A percentile compares a stretch with the other conserved stretches of the same genome.
phyloP scores from a whole-genome alignment of 2,329 filamentous ascomycete genomes.

The Orbilia brochopaga region DNA sequence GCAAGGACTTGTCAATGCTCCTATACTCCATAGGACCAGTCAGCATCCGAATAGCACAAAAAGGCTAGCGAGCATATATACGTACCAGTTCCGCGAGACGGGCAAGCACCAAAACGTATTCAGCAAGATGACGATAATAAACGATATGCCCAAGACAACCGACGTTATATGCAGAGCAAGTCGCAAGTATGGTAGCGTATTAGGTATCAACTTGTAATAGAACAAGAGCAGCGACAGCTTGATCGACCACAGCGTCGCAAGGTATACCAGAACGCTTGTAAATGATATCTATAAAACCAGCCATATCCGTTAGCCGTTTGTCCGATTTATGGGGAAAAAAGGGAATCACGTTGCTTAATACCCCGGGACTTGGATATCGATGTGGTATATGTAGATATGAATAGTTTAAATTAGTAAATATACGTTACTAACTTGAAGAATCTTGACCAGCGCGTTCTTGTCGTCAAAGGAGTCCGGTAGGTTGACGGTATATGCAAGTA shows the following conservation, averaged over 20 bases:
- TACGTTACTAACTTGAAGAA: conserved; percentile 32
- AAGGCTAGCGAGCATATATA: not conserved
- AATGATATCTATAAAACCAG: conserved; percentile 26
- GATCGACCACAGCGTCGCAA: conserved; percentile 36
- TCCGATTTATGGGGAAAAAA: not conserved
- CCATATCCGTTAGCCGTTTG: not conserved
- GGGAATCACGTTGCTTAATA: no score
- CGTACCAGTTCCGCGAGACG: conserved; percentile 30
- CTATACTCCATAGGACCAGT: not conserved
- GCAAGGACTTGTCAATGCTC: conserved; percentile 19
- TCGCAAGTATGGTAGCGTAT: conserved; percentile 37
- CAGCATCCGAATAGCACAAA: no score
- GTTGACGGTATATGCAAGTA: conserved; percentile 15
- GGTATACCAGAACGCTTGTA: conserved; percentile 32
- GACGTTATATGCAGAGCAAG: conserved; percentile 37
- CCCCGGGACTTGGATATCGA: no score
- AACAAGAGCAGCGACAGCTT: conserved; percentile 38
- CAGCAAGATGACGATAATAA: conserved; percentile 22
- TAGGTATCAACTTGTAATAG: conserved; percentile 49
- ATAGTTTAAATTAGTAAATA: not conserved
- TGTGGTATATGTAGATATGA: not conserved
- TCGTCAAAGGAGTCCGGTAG: conserved; percentile 31
- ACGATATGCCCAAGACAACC: conserved; percentile 1
- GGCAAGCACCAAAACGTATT: conserved; percentile 48
- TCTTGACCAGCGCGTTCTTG: conserved; percentile 25